A percentile compares a stretch with the other conserved stretches of the same genome.
Evolutionary conservation across 2,329 filamentous ascomycete species (phyloP).

Genomic region (Botrytis porri): DNA sequence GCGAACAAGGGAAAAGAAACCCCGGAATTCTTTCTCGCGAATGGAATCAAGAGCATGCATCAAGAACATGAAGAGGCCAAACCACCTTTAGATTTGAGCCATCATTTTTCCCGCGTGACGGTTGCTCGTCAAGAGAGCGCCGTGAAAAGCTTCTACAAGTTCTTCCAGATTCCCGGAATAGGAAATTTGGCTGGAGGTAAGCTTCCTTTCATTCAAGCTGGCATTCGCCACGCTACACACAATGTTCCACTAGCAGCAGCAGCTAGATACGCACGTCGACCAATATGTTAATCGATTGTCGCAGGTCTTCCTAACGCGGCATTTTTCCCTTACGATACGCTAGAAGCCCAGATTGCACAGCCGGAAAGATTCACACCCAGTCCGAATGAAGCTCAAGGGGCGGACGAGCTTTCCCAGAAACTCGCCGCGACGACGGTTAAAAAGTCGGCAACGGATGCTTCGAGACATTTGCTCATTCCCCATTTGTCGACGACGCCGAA

Average conservation of each 20-base stretch:
- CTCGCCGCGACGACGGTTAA: slow-evolving; percentile 39
- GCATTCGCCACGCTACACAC: background rate
- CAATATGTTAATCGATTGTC: slow-evolving; percentile 22
- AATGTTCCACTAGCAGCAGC: background rate
- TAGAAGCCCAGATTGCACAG: slow-evolving; percentile 76
- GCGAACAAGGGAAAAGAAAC: background rate
- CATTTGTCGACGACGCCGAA: slow-evolving; percentile 60
- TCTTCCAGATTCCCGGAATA: slow-evolving; percentile 65
- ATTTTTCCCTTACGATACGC: slow-evolving; percentile 87
- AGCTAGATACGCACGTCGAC: background rate
- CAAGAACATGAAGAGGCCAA: slow-evolving; percentile 22
- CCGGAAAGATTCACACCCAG: slow-evolving; percentile 72
- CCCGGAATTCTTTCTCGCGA: background rate
- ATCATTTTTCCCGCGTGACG: slow-evolving; percentile 72
- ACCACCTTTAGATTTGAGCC: slow-evolving; percentile 69
- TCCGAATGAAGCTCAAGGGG: slow-evolving; percentile 52
- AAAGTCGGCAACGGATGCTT: slow-evolving; percentile 29
- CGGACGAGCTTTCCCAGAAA: slow-evolving; percentile 36
- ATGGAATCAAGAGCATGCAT: slow-evolving; percentile 20
- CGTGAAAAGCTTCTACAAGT: slow-evolving; percentile 84
- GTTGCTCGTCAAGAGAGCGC: slow-evolving; percentile 61
- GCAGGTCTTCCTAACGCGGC: slow-evolving; percentile 70
- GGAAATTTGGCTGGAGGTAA: slow-evolving; percentile 60
- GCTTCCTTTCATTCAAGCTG: slow-evolving; percentile 29
- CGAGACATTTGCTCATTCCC: slow-evolving; percentile 64